Conservation (phyloP, 768 basidiomycete genomes). For the Panaeolus papilionaceus region DNA sequence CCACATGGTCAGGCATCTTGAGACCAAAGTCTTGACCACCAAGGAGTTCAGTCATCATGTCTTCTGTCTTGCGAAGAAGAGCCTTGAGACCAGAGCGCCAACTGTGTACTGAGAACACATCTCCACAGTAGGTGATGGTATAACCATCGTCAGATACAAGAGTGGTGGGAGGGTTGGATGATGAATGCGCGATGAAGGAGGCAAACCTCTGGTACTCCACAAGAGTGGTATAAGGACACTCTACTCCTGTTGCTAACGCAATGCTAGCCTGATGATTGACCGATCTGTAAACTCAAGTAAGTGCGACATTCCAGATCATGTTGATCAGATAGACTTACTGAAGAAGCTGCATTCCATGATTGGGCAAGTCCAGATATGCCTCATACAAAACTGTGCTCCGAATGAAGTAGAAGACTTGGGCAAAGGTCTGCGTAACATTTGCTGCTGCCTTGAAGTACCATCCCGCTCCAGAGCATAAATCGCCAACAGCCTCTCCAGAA, state of each 20-base stretch:
- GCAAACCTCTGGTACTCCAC: conserved; percentile 24
- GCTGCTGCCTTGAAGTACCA: neutral
- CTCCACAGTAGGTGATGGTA: conserved; percentile 13
- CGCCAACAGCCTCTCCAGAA: neutral
- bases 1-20: conserved; percentile 15
- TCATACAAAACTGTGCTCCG: neutral
- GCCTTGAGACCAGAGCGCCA: conserved; percentile 19
- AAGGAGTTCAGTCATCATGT: neutral
- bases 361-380: conserved; percentile 18
- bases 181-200: conserved; percentile 13
- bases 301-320: too few relatives aligned
- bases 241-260: neutral
- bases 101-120: conserved; percentile 9
- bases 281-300: too few relatives aligned
- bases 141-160: conserved; percentile 11
- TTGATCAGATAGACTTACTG: neutral
- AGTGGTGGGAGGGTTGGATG: neutral
- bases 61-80: neutral
- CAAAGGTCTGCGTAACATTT: neutral
- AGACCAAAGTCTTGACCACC: conserved; percentile 15
- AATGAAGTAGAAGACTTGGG: neutral
- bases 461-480: neutral
- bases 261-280: conserved; percentile 14
- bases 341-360: neutral
- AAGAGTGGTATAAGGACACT: conserved; percentile 18